Evolutionary conservation across 176 grass and related monocot genomes (phyloP).

Genomic region (Lolium rigidum): DNA sequence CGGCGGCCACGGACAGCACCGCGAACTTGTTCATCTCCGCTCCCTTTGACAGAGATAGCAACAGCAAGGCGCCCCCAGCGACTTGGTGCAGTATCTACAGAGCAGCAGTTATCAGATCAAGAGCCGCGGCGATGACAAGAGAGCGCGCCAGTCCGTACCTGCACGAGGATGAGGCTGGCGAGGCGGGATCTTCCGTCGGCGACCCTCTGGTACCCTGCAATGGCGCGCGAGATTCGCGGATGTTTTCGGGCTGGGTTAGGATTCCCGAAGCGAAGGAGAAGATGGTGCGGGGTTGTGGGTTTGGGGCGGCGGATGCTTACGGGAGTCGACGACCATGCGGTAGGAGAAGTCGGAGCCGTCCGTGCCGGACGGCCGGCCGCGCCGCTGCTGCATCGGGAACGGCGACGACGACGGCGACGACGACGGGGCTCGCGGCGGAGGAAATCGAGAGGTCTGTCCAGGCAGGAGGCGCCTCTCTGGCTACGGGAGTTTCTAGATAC

Average conservation of each 20-base stretch:
- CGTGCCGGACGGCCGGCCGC: conserved; percentile 67
- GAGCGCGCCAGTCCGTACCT: conserved; percentile 45
- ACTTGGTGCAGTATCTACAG: conserved; percentile 61
- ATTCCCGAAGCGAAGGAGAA: background rate
- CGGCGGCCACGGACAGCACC: conserved; percentile 59
- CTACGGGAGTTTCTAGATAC: background rate
- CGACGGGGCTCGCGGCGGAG: conserved; percentile 7
- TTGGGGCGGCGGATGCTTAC: conserved; percentile 46
- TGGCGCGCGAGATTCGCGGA: conserved; percentile 20
- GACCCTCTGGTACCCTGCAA: conserved; percentile 88
- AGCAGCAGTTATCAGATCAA: conserved; percentile 37
- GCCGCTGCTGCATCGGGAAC: conserved; percentile 60
- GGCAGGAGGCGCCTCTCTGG: background rate
- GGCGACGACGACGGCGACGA: background rate
- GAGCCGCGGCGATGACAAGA: conserved; percentile 1
- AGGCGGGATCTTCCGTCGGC: conserved; percentile 78
- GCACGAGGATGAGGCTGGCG: conserved; percentile 61
- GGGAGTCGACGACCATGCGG: conserved; percentile 96
- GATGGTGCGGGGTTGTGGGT: background rate
- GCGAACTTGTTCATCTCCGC: conserved; percentile 62
- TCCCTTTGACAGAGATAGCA: conserved; percentile 52
- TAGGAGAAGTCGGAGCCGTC: conserved; percentile 94
- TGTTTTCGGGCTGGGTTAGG: background rate
- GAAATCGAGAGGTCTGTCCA: background rate
- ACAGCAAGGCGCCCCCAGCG: conserved; percentile 51